Conservation (phyloP, 2,329 filamentous ascomycete genomes). For the Neopestalotiopsis clavispora region DNA sequence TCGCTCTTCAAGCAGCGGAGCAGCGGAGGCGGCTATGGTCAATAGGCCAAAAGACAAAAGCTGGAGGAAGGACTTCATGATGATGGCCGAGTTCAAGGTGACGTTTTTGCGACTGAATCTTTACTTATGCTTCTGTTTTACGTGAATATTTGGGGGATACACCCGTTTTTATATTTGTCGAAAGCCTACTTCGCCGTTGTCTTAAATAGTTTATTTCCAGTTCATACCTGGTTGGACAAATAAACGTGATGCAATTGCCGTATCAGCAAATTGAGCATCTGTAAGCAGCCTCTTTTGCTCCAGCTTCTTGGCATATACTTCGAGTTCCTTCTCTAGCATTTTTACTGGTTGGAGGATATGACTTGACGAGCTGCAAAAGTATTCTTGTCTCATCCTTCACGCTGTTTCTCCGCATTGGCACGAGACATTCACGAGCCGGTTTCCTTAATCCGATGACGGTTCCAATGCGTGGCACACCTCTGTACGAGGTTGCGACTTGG, state of each 20-base stretch:
- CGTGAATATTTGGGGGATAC: neutral
- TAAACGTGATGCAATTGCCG: neutral
- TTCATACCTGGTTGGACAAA: neutral
- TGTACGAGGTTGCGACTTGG: neutral
- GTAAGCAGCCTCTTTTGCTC: neutral
- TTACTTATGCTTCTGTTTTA: neutral
- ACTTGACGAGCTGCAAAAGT: neutral
- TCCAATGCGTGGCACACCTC: neutral
- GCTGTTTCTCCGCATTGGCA: neutral
- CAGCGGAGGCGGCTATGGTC: constrained; percentile 26
- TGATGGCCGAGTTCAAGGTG: constrained; percentile 17
- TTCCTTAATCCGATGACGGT: neutral
- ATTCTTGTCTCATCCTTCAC: neutral
- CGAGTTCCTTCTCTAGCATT: neutral
- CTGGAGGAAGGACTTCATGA: constrained; percentile 31
- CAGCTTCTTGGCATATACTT: neutral
- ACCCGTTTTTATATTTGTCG: neutral
- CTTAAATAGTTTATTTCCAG: neutral
- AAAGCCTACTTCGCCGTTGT: neutral
- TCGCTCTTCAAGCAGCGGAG: constrained; percentile 25
- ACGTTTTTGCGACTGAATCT: neutral
- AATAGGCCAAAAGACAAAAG: constrained; percentile 31
- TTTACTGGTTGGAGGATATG: neutral
- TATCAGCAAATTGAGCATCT: neutral
- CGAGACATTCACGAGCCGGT: neutral